Base-by-base conservation (phyloP, 2,329 filamentous ascomycete genomes). In the Ceratocystiopsis minuta region DNA sequence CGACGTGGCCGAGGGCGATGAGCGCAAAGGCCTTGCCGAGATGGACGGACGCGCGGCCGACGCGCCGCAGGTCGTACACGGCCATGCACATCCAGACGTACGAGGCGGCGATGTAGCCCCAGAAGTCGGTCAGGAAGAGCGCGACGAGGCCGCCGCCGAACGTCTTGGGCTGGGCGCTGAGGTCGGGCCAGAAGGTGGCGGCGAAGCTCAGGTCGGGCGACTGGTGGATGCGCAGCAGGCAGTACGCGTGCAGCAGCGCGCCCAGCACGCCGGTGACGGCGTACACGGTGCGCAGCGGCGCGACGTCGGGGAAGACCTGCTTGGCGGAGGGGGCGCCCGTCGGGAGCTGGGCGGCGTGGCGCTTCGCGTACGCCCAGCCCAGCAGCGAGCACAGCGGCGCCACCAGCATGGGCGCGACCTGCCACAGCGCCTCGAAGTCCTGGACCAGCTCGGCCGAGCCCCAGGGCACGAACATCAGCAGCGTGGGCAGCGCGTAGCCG, bases 401-500 rank as follows among this genome's bases (percentile, higher is more conserved):
- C 2, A 49, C 45, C 9, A 47, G 38, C 37, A 50, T 31, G 14
- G 49, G 46, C 6, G 41, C 37, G 16, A 40, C 16, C 40, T 50
- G 46, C 48, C 48, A 51, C 16, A 51, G 33, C 3, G 44, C 41
- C 18, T 42, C 45, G 15, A 38, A 18, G 36, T 44, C 39, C 28
- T 49, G 48, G 33, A 43, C 39, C 4, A 34, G n/a, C 16, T 37
- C n/a, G 31, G 42, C n/a, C n/a, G 17, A 5, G 10, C 16, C 15
- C 36, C 41, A 43, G 12, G 39, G 43, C 16, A 45, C 16, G 15
- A 45, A 47, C 46, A 50, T 47, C 11, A 51, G 43, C 1, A 34
- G 16, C 0, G 48, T 46, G 6, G 49, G 49, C 17, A 51, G 38
- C 34, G 34, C 35, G 37, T 43, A 50, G 39, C 42, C 46, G 16